Evolutionary conservation across 805 yeast species (phyloP).

Genomic region (Lipomyces japonicus): DNA sequence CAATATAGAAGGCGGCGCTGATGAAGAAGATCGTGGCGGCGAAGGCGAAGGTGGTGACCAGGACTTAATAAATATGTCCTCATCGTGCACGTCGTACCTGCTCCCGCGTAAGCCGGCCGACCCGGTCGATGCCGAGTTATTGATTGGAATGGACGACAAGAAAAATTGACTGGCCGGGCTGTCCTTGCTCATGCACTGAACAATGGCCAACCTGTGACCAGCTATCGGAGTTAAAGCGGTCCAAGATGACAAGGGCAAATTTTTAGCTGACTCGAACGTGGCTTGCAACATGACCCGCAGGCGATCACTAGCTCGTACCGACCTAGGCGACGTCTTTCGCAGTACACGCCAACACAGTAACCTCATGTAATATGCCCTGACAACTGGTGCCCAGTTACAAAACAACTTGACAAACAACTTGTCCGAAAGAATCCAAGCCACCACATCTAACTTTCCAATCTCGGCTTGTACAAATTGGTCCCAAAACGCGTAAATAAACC

Average conservation of each 20-base stretch:
- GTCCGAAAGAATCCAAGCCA: slow-evolving; percentile 52
- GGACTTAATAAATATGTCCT: slow-evolving; percentile 20
- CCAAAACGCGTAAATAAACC: slow-evolving; percentile 73
- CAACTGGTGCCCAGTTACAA: slow-evolving; percentile 76
- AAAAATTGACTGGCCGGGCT: slow-evolving; percentile 22
- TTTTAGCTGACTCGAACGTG: neutral
- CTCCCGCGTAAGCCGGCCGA: neutral
- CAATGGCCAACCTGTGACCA: slow-evolving; percentile 21
- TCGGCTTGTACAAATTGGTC: slow-evolving; percentile 51
- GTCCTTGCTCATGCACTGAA: slow-evolving; percentile 19
- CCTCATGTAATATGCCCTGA: slow-evolving; percentile 64
- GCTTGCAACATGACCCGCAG: neutral
- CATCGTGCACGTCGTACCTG: slow-evolving; percentile 28
- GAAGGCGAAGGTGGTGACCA: neutral
- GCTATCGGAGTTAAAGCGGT: slow-evolving; percentile 14
- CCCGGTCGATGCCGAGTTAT: neutral
- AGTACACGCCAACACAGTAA: slow-evolving; percentile 64
- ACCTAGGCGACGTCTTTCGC: slow-evolving; percentile 16
- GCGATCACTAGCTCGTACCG: slow-evolving; percentile 12
- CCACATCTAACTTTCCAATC: slow-evolving; percentile 12
- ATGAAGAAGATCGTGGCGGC: neutral
- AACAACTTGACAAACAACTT: slow-evolving; percentile 55
- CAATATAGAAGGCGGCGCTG: neutral
- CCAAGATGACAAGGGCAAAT: neutral
- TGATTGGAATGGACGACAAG: slow-evolving; percentile 9